Base-by-base conservation (phyloP, 176 grass and related monocot genomes). In the Stipa capillata region DNA sequence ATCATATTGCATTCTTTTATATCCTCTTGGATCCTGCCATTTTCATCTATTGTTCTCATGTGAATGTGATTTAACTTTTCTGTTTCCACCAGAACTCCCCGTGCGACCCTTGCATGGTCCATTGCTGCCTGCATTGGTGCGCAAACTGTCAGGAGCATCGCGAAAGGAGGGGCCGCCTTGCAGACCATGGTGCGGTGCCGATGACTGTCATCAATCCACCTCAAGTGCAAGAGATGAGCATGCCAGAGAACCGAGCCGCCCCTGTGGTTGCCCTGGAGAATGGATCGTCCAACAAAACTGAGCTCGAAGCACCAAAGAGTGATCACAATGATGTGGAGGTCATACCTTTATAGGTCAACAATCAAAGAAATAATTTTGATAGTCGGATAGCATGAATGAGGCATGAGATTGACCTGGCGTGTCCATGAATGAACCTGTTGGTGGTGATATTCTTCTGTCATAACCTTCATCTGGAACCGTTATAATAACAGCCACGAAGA, bases 111-210 rank as follows among this genome's bases (percentile, higher is more conserved):
- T 97, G 95, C 59, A 82, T 90, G 82, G 95, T 92, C 63, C 95
- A 98, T 78, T 98, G 91, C 65, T 97, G 95, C 51, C 24, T 98
- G 83, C 95, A 94, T 52, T 98, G 95, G 92, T 94, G 95, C 9
- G 95, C 90, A 1, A 92, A 92, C 43, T 98, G 95, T 40, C 95
- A 98, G 76, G 95, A 98, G 80, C 95, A 98, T 57, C 85, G 92
- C 1, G 95, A 98, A 79, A 94, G 93, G 83, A 94, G 72, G 77
- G 69, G 89, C 7, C 89, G 73, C 49, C 90, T 94, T 8, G 73
- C 40, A 34, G 92, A 94, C 17, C 80, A 83, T 45, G 68, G 17
- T 12, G 69, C 78, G 0, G 83, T 71, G 56, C 90, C 72, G 3
- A 89, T 87, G 92, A 95, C 96, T 5, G 84, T 95, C 31, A 87